These are phyloP conservation scores for Candida nemodendra DNA, from an alignment of 805 yeast genomes.

Conservation along the genomic window DNA sequence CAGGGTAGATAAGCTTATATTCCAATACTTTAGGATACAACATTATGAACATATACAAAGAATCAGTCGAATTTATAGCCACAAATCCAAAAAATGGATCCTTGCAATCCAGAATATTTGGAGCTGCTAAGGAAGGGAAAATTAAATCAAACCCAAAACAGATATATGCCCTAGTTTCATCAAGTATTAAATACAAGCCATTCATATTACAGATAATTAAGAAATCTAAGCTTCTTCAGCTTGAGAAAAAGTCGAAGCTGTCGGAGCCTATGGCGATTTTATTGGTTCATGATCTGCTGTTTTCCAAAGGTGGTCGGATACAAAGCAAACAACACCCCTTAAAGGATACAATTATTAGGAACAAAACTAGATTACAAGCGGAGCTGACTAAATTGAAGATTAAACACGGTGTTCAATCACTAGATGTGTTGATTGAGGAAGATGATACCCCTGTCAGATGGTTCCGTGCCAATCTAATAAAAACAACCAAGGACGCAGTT, in stretches of 20 bases:
- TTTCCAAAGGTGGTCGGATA: slow-evolving; percentile 74
- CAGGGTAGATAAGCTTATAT: too few species aligned
- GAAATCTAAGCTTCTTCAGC: slow-evolving; percentile 62
- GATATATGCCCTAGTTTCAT: slow-evolving; percentile 76
- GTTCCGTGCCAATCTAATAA: slow-evolving; percentile 72
- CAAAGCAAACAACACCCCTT: slow-evolving; percentile 87
- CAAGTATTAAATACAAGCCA: slow-evolving; percentile 71
- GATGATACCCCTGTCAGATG: slow-evolving; percentile 76
- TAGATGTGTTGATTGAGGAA: slow-evolving; percentile 52
- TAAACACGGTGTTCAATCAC: slow-evolving; percentile 59
- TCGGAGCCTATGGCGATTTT: slow-evolving; percentile 56
- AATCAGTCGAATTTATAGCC: slow-evolving; percentile 41
- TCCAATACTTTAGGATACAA: background rate
- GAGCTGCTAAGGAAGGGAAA: slow-evolving; percentile 44
- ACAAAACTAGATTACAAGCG: slow-evolving; percentile 78
- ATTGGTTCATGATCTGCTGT: slow-evolving; percentile 76
- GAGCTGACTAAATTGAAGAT: slow-evolving; percentile 78
- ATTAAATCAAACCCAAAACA: slow-evolving; percentile 76
- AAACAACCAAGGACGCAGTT: slow-evolving; percentile 40
- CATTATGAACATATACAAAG: slow-evolving; percentile 40
- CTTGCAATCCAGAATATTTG: slow-evolving; percentile 51
- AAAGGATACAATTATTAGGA: slow-evolving; percentile 74
- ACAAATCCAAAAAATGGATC: slow-evolving; percentile 49
- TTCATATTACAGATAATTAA: slow-evolving; percentile 61
- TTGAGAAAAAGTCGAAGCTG: slow-evolving; percentile 45